A percentile compares a stretch with the other conserved stretches of the same genome.
These are phyloP conservation scores for Sugiyamaella mastotermitis DNA, from an alignment of 805 yeast species.

Conservation along the genomic window DNA sequence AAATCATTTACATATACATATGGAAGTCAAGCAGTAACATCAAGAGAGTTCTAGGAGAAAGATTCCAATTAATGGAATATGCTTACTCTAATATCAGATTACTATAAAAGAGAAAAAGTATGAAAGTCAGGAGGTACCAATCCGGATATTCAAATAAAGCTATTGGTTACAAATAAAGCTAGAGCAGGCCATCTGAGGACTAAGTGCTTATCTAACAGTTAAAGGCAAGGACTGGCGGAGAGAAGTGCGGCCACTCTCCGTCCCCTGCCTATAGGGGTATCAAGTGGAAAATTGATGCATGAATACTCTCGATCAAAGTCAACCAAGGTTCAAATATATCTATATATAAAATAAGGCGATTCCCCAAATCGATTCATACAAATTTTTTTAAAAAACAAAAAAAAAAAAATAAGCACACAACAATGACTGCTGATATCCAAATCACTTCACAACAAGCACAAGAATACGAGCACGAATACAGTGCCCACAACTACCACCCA, in stretches of 20 bases:
- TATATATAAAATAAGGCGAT: background rate
- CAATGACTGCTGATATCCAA: constrained; percentile 29
- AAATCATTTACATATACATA: no score
- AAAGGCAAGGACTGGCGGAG: constrained; percentile 14
- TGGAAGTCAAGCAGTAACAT: no score
- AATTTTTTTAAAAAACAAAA: background rate
- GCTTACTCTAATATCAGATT: no score
- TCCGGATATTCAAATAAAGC: no score
- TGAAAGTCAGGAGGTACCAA: no score
- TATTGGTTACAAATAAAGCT: no score
- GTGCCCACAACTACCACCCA: constrained; percentile 97
- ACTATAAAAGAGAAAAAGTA: no score
- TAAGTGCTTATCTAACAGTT: constrained; percentile 7
- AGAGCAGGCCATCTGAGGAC: no score
- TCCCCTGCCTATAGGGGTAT: constrained; percentile 18
- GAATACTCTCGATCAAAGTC: background rate
- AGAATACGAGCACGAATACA: constrained; percentile 67
- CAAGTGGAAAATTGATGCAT: background rate
- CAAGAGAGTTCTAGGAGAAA: no score
- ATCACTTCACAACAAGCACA: constrained; percentile 61
- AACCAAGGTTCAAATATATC: background rate
- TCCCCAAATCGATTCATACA: background rate
- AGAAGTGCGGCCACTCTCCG: constrained; percentile 12
- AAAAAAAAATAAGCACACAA: background rate
- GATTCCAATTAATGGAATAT: no score